phyloP scores from a whole-genome alignment of 331 rosid species.

The Malus hybrid region DNA sequence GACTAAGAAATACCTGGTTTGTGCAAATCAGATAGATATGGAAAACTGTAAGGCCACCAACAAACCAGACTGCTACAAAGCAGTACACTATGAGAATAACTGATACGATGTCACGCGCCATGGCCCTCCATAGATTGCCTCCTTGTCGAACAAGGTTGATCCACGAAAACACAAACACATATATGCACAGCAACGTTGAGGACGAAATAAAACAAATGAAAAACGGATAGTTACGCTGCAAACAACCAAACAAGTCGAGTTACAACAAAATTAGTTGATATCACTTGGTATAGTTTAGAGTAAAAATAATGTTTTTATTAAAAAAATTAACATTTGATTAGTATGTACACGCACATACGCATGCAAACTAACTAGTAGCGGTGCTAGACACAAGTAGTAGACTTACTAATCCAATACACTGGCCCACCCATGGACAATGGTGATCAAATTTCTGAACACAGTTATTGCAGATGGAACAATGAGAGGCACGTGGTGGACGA shows the following conservation, averaged over 20 bases:
- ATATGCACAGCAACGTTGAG: conserved; percentile 65
- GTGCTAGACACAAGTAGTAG: no score
- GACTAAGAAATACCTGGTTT: conserved; percentile 49
- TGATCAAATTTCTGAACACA: conserved; percentile 84
- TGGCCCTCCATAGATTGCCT: conserved; percentile 30
- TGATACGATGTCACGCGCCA: conserved; percentile 51
- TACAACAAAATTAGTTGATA: no score
- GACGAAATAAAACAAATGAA: conserved; percentile 70
- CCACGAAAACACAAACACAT: conserved; percentile 77
- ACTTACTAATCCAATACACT: conserved; percentile 72
- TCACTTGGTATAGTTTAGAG: background rate
- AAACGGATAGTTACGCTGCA: conserved; percentile 90
- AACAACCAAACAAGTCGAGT: background rate
- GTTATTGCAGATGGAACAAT: conserved; percentile 74
- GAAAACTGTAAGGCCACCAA: conserved; percentile 86
- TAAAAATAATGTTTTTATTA: no score
- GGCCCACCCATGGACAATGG: conserved; percentile 91
- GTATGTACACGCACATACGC: background rate
- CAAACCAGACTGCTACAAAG: conserved; percentile 84
- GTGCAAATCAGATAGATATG: conserved; percentile 79
- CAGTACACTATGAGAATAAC: conserved; percentile 73
- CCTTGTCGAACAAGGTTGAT: conserved; percentile 47
- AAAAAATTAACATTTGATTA: background rate
- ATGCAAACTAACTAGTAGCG: background rate
- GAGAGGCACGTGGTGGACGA: conserved; percentile 84